Base-by-base conservation (phyloP, 331 rosid genomes). In the Quercus phellos region DNA sequence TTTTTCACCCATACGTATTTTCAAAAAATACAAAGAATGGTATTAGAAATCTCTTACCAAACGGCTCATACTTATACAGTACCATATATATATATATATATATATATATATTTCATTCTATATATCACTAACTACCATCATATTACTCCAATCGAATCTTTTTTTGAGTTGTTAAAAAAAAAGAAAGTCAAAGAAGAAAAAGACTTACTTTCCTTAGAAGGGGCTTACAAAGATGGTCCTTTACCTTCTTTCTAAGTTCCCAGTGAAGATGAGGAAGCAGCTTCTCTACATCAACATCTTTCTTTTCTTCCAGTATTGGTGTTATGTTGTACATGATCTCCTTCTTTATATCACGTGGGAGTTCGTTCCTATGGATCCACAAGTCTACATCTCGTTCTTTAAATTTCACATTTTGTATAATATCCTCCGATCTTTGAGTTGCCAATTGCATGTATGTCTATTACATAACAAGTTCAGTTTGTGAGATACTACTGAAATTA, bases 401-500 rank as follows among this genome's bases (percentile, higher is more conserved):
- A 1, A 5, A 5, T 53, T 56, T 63, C 55, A 73, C 69, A 70
- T 22, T 68, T 11, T 26, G 21, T 21, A 79, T 70, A 38, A 75
- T 63, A 38, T 84, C 81, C 74, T 81, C 85, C 4, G 56, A 19
- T 38, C 81, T 74, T 21, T 55, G 73, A 22, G 74, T 70, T 21
- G 32, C 75, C 4, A 77, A 77, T 35, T 69, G 78, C 34, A 81
- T 10, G 60, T 81, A 35, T 63, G 85, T 74, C 81, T 85, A 60
- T 58, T 51, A 55, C 19, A 46, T 18, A 19, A 9, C 22, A 55
- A 14, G 43, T 53, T 29, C 12, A 26, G 12, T 6, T 9, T 3
- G n/a, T 10, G 1, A 34, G 21, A 10, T 32, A 2, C 6, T 4
- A 60, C 27, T 24, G 35, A 59, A 12, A 5, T 5, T 2, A n/a